Percentiles rank a stretch among this genome's conserved stretches.
These are phyloP conservation scores for Malassezia dermatis DNA, from an alignment of 1,284 basidiomycete genomes.

Conservation along the genomic window DNA sequence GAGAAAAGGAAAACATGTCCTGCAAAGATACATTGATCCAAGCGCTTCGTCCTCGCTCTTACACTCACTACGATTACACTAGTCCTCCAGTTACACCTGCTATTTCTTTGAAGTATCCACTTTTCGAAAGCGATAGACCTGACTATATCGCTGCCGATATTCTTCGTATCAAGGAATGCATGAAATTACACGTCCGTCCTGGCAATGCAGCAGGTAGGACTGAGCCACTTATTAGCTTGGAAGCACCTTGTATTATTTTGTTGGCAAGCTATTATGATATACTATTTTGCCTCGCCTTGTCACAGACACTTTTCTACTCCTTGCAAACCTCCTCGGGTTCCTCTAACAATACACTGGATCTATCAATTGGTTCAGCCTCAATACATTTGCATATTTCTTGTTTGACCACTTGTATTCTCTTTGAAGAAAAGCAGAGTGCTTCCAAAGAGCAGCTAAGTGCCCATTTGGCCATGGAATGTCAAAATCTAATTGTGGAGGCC, in stretches of 20 bases:
- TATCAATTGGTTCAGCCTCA: neutral
- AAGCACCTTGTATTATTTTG: neutral
- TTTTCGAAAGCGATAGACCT: neutral
- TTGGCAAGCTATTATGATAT: neutral
- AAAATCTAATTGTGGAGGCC: neutral
- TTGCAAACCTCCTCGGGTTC: neutral
- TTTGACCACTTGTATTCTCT: neutral
- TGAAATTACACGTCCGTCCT: neutral
- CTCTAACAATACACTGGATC: neutral
- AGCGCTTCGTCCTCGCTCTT: neutral
- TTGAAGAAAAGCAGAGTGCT: neutral
- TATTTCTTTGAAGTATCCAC: neutral
- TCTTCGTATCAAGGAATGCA: neutral
- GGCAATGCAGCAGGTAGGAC: neutral
- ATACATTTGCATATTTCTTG: neutral
- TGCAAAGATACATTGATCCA: neutral
- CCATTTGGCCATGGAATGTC: neutral
- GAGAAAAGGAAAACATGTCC: neutral
- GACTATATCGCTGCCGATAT: neutral
- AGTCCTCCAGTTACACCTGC: neutral
- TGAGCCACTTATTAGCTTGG: neutral
- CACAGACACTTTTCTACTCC: neutral
- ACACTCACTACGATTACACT: neutral
- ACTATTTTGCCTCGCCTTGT: neutral
- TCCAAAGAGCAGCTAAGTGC: neutral